Base-by-base conservation (phyloP, 495 filamentous ascomycete species). In the Trichocladium uniseriatum region DNA sequence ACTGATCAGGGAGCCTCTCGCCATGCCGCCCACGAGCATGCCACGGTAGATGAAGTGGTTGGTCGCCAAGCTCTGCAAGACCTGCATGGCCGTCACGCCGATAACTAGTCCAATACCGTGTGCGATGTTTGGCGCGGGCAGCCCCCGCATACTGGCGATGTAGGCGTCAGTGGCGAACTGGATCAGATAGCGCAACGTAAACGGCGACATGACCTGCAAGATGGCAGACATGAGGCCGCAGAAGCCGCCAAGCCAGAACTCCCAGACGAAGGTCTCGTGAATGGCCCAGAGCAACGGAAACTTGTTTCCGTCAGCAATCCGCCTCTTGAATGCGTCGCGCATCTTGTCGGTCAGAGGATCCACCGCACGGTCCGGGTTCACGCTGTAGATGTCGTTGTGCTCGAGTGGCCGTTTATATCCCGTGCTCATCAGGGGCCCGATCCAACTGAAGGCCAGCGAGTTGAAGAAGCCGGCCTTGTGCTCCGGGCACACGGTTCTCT, bases 361-460 rank as follows among this genome's bases (percentile, higher is more conserved):
- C 34, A 84, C 81, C n/a, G 77, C 70, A 35, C 91, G 76, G 47
- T 84, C 62, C 0, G 90, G 89, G 54, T 94, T 95, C 40, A 96
- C 84, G 1, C 70, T 72, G 81, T 89, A 95, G 48, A 97, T 80
- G 60, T 97, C 91, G 59, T 83, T 83, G 31, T 81, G 66, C 55
- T 95, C 86, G 6, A 97, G 76, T 11, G 82, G 80, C 9, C 91
- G 82, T 58, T 88, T 78, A 63, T 95, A 97, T 15, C 91, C 91
- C 40, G 74, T 73, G 76, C 48, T 67, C 83, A 87, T 87, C 43
- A 87, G 47, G 0, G 81, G 78, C 2, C 75, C 71, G 64, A 87
- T 79, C 83, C 83, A 87, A 54, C 78, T 70, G 55, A 86, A 86
- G 3, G 76, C 79, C 31, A 84, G 54, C 44, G 58, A 57, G 59